A percentile compares a stretch with the other conserved stretches of the same genome.
These are phyloP conservation scores for Monascus ruber DNA, from an alignment of 2,329 filamentous ascomycete genomes.

Conservation along the genomic window DNA sequence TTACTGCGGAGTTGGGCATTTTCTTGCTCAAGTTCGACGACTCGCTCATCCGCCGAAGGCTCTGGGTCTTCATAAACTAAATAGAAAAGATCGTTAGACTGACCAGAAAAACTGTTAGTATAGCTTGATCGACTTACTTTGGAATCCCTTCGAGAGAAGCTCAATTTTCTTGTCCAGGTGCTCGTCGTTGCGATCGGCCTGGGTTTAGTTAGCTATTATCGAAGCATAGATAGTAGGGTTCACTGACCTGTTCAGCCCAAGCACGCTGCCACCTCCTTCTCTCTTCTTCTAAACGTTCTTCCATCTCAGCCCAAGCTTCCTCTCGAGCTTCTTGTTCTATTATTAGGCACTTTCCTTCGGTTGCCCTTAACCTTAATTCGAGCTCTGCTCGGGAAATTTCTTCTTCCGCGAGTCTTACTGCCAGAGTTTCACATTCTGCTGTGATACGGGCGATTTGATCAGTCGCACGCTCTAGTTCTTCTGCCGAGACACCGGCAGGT, in stretches of 20 bases:
- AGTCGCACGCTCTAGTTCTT: slow-evolving; percentile 72
- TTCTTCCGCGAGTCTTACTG: slow-evolving; percentile 58
- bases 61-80: slow-evolving; percentile 38
- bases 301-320: slow-evolving; percentile 80
- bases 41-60: slow-evolving; percentile 43
- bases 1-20: slow-evolving; percentile 59
- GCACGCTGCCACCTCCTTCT: slow-evolving; percentile 70
- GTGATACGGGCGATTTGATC: slow-evolving; percentile 70
- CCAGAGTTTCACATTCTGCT: slow-evolving; percentile 65
- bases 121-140: slow-evolving; percentile 21
- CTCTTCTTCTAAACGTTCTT: slow-evolving; percentile 62
- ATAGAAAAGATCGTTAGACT: slow-evolving; percentile 4
- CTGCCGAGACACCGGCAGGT: slow-evolving; percentile 27
- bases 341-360: slow-evolving; percentile 53
- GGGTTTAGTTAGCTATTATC: slow-evolving; percentile 5
- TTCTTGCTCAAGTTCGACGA: slow-evolving; percentile 57
- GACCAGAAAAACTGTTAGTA: too few relatives aligned
- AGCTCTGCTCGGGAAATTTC: slow-evolving; percentile 57
- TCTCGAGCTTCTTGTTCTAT: slow-evolving; percentile 79
- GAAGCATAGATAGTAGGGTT: neutral
- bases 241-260: slow-evolving; percentile 57
- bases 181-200: slow-evolving; percentile 61
- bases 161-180: slow-evolving; percentile 84
- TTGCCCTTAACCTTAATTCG: slow-evolving; percentile 60
- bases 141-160: slow-evolving; percentile 48